These are phyloP conservation scores for Angomonas deanei DNA, from an alignment of 208 protist species.

Conservation along the genomic window DNA sequence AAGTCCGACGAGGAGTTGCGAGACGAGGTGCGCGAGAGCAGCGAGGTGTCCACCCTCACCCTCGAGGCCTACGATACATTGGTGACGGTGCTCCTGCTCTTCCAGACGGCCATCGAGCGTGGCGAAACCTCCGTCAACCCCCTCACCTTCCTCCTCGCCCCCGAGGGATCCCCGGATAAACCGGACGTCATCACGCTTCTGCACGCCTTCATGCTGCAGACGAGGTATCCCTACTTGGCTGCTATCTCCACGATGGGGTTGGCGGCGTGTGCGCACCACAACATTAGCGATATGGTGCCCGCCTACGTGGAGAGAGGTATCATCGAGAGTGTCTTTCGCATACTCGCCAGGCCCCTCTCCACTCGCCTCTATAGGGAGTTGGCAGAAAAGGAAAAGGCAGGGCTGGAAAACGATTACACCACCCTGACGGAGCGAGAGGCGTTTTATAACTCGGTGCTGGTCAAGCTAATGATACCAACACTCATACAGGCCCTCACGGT, in stretches of 20 bases:
- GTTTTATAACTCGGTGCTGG: constrained; percentile 2
- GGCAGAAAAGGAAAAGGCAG: background rate
- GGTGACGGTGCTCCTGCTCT: constrained; percentile 38
- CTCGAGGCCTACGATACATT: constrained; percentile 47
- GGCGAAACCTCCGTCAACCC: constrained; percentile 47
- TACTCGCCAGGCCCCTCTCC: constrained; percentile 23
- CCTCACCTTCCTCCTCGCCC: constrained; percentile 45
- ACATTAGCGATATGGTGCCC: constrained; percentile 80
- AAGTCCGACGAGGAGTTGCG: constrained; percentile 5
- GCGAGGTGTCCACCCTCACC: constrained; percentile 19
- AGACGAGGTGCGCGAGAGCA: background rate
- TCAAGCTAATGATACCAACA: constrained; percentile 30
- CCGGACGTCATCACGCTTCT: constrained; percentile 49
- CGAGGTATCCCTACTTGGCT: constrained; percentile 49
- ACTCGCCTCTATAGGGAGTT: background rate
- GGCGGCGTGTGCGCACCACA: constrained; percentile 72
- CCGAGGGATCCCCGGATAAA: constrained; percentile 20
- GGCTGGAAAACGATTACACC: background rate
- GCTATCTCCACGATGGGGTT: constrained; percentile 44
- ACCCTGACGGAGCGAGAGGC: background rate
- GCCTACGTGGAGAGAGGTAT: constrained; percentile 70
- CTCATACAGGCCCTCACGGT: constrained; percentile 83
- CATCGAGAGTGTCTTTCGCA: constrained; percentile 46
- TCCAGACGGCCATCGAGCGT: constrained; percentile 35
- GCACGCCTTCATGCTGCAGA: constrained; percentile 48